Evolutionary conservation across 2,329 filamentous ascomycete species (phyloP), one percentile per base, ranked within the genome.

Genomic region (Neofusicoccum ribis): DNA sequence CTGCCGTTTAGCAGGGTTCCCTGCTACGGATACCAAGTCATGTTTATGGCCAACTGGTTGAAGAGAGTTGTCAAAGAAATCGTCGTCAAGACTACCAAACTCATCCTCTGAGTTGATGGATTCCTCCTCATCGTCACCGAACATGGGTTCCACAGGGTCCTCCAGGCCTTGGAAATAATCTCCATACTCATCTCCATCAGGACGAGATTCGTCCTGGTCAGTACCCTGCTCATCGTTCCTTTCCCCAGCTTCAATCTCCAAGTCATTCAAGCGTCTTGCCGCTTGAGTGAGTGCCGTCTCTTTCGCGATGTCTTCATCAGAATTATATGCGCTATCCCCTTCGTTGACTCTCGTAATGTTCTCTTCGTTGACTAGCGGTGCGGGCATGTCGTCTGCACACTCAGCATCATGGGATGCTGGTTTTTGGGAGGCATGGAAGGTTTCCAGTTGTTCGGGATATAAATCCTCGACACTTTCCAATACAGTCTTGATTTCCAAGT

Each of bases 381-480:
- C 31, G 12, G 43, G 31, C 17, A 27, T 9, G 17, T 23, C 27
- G 27, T 20, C 17, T 15, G 27, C n/a, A 17, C 20, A 17, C n/a
- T 39, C 15, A 2, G 7, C 12, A 5, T 14, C 27, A 15, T 54
- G 43, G 8, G 37, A 23, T 17, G 27, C 5, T 6, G 46, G 63
- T 50, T n/a, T 66, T 27, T 60, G 56, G 9, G 66, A 50, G 14
- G 49, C 56, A 15, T 69, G 59, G 41, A 66, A 60, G 11, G 60
- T 15, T 50, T 23, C 69, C 23, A 93, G 77, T 54, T 87, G 90
- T 20, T 86, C 83, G 0, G 91, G 90, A 73, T 91, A 97, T 15
- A 99, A 82, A 73, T 98, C 94, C 73, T 93, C 90, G 0, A 98
- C 89, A 61, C 94, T 93, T 72, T 96, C 87, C 44, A 96, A 77